Evolutionary conservation across 1,284 basidiomycete genomes (phyloP).

Genomic region (Boletus smithii): DNA sequence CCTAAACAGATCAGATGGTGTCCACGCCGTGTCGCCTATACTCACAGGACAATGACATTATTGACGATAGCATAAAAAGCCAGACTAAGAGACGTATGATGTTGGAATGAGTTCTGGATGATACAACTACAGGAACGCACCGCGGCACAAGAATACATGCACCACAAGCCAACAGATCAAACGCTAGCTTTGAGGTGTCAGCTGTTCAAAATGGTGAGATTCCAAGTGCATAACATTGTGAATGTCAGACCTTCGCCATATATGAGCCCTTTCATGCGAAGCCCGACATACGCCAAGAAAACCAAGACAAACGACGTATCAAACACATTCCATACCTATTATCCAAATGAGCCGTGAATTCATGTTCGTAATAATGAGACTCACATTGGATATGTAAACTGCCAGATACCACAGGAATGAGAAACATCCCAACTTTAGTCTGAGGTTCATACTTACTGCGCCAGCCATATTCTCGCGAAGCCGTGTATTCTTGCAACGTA

Average conservation of each 20-base stretch:
- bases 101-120: slow-evolving; percentile 3
- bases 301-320: slow-evolving; percentile 76
- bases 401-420: slow-evolving; percentile 8
- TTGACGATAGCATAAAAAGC: slow-evolving; percentile 85
- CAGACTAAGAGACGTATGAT: slow-evolving; percentile 41
- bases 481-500: slow-evolving; percentile 76
- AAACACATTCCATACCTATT: slow-evolving; percentile 83
- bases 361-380: background rate
- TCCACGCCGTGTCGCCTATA: background rate
- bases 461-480: slow-evolving; percentile 82
- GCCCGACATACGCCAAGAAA: slow-evolving; percentile 64
- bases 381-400: slow-evolving; percentile 83
- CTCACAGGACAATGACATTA: slow-evolving; percentile 78
- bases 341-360: slow-evolving; percentile 4
- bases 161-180: slow-evolving; percentile 80
- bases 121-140: slow-evolving; percentile 30
- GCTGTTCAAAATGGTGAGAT: slow-evolving; percentile 35
- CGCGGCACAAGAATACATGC: slow-evolving; percentile 87
- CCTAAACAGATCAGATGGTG: slow-evolving; percentile 37
- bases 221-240: background rate
- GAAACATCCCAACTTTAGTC: background rate
- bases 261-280: slow-evolving; percentile 65
- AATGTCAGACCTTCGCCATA: slow-evolving; percentile 46
- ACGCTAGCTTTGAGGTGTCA: slow-evolving; percentile 64
- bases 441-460: slow-evolving; percentile 53